Conservation (phyloP, 257 asterid genomes). For the Solanum megistacrolobum region DNA sequence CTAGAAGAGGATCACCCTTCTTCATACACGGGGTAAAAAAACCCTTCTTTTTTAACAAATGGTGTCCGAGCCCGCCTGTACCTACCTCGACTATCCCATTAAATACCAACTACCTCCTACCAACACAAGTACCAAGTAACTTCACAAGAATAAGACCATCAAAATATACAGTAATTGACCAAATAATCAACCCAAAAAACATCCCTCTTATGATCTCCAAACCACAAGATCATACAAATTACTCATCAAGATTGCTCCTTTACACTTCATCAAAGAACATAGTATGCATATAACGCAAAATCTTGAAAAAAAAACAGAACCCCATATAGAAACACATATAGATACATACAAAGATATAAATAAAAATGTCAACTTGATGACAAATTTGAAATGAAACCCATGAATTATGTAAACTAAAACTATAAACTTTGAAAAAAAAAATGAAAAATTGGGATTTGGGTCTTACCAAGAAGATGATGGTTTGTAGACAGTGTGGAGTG, state of each 20-base stretch:
- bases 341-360: not conserved
- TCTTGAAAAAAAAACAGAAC: not conserved
- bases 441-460: not conserved
- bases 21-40: not conserved
- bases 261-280: not conserved
- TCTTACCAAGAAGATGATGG: slow-evolving; percentile 3
- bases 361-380: not conserved
- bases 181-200: not conserved
- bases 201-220: not conserved
- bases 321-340: not conserved
- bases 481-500: not conserved
- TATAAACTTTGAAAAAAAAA: not conserved
- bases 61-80: too few species aligned
- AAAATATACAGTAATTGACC: not conserved
- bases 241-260: not conserved
- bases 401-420: not conserved
- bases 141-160: not conserved
- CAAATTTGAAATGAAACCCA: not conserved
- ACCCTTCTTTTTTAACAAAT: too few species aligned
- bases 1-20: not conserved
- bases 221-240: not conserved
- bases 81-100: not conserved
- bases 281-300: not conserved
- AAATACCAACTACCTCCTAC: not conserved
- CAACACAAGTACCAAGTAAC: not conserved